These are phyloP conservation scores for Dillenia suffruticosa DNA, from an alignment of 164 flowering plant genomes.

Conservation along the genomic window DNA sequence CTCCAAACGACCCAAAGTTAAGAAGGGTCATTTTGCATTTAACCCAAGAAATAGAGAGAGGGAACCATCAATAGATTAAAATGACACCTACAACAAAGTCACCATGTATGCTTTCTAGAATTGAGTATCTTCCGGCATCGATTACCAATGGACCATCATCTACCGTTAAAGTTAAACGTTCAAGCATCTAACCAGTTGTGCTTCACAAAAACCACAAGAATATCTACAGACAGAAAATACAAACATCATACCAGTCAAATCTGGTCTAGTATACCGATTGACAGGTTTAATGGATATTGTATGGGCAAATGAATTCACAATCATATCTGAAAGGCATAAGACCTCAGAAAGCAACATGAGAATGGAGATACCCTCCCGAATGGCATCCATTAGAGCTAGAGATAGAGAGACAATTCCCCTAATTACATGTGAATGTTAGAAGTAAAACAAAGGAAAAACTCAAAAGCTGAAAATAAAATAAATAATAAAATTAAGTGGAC, in stretches of 20 bases:
- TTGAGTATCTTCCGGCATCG: slow-evolving; percentile 95
- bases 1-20: no score
- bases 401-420: background rate
- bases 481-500: no score
- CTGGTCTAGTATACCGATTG: slow-evolving; percentile 84
- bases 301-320: slow-evolving; percentile 97
- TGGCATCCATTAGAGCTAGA: slow-evolving; percentile 74
- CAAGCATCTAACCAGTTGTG: slow-evolving; percentile 2
- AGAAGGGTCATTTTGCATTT: no score
- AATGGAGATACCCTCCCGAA: slow-evolving; percentile 73
- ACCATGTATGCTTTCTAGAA: slow-evolving; percentile 79
- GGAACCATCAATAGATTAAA: background rate
- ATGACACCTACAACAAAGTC: slow-evolving; percentile 65
- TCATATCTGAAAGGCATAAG: slow-evolving; percentile 94
- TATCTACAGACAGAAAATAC: background rate
- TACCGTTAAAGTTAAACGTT: slow-evolving; percentile 20
- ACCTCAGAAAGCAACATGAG: slow-evolving; percentile 92
- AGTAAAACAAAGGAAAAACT: no score
- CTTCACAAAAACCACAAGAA: background rate
- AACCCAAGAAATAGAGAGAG: slow-evolving; percentile 1
- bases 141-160: slow-evolving; percentile 94
- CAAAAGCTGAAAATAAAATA: no score
- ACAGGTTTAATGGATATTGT: slow-evolving; percentile 86
- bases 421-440: no score
- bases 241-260: slow-evolving; percentile 62